Percentiles rank a stretch among this genome's conserved stretches.
Evolutionary conservation across 495 filamentous ascomycete species (phyloP).

Genomic region (Neurospora sp.): DNA sequence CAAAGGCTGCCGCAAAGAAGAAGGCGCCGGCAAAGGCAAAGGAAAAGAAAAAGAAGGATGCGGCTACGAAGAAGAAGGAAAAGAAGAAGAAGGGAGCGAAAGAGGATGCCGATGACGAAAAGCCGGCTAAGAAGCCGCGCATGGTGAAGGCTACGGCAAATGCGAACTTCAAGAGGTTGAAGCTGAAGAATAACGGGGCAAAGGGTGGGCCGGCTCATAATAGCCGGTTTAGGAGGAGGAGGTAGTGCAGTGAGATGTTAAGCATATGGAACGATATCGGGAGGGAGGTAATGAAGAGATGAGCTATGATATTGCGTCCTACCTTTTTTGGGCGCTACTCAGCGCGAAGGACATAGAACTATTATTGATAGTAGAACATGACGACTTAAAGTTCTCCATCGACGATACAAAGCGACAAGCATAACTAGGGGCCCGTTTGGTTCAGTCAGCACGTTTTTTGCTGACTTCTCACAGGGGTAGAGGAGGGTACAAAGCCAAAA

Average conservation of each 20-base stretch:
- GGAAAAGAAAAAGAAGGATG: neutral
- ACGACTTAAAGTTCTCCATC: neutral
- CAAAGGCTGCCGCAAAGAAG: slow-evolving; percentile 18
- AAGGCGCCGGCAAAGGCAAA: slow-evolving; percentile 17
- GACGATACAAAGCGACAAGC: neutral
- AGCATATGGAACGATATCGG: neutral
- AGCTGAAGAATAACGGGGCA: slow-evolving; percentile 55
- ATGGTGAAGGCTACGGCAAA: slow-evolving; percentile 69
- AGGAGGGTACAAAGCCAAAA: too few relatives aligned
- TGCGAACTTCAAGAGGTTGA: slow-evolving; percentile 74
- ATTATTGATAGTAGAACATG: neutral
- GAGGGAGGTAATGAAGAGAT: neutral
- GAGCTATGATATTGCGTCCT: neutral
- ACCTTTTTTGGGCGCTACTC: neutral
- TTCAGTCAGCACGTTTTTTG: too few relatives aligned
- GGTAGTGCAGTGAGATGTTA: slow-evolving; percentile 8
- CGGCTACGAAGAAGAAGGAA: slow-evolving; percentile 22
- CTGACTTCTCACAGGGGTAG: too few relatives aligned
- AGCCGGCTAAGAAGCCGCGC: slow-evolving; percentile 29
- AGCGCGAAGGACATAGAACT: neutral
- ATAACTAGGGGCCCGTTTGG: too few relatives aligned
- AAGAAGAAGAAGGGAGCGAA: slow-evolving; percentile 24
- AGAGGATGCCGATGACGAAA: slow-evolving; percentile 43
- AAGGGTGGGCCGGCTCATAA: slow-evolving; percentile 41
- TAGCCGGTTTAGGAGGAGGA: slow-evolving; percentile 39